Base-by-base conservation (phyloP, 2,329 filamentous ascomycete species). In the Tolypocladium amazonense region DNA sequence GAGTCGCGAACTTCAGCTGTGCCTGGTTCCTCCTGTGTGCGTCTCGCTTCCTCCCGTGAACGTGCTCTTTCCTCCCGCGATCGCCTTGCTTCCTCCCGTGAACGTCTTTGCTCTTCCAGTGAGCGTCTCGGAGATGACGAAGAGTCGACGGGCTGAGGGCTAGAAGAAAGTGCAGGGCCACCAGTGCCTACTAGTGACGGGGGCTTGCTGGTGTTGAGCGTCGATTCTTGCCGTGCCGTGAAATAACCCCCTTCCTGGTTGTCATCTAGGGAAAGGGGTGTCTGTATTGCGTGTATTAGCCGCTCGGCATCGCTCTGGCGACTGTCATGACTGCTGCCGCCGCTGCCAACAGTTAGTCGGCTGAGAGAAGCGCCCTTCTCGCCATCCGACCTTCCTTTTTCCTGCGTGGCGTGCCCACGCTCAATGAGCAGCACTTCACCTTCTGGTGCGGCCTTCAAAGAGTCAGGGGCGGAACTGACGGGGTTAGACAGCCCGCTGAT, bases 201-300 rank as follows among this genome's bases (percentile, higher is more conserved):
- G 15, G 61, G 54, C 0, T 58, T 62, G 15, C n/a, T 60, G 0
- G 65, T 64, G 35, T 60, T 66, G 15, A 56, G 55, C 27, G 57
- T 62, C 0, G 68, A 66, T 5, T 60, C 59, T 15, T 50, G 47
- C 3, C 61, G 62, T 1, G 62, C 61, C 0, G 37, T 9, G 1
- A 72, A 68, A 12, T 70, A 69, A 30, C 76, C 75, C 0, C 66
- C 37, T 35, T 38, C 58, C 18, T 77, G 76, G 18, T 64, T 68
- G 0, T 73, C 70, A 5, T 75, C 72, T 0, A 79, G 65, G 2
- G 73, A 69, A 1, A 84, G 71, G 0, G 87, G 82, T 14, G 82
- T 85, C 65, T 87, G 82, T 3, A 91, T 88, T 2, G 87, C 88
- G 67, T 89, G 82, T 30, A 90, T 90, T 15, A 91, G 75, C 35